A percentile compares a stretch with the other conserved stretches of the same genome.
phyloP scores from a whole-genome alignment of 2,329 filamentous ascomycete species.

The Emergomyces orientalis region DNA sequence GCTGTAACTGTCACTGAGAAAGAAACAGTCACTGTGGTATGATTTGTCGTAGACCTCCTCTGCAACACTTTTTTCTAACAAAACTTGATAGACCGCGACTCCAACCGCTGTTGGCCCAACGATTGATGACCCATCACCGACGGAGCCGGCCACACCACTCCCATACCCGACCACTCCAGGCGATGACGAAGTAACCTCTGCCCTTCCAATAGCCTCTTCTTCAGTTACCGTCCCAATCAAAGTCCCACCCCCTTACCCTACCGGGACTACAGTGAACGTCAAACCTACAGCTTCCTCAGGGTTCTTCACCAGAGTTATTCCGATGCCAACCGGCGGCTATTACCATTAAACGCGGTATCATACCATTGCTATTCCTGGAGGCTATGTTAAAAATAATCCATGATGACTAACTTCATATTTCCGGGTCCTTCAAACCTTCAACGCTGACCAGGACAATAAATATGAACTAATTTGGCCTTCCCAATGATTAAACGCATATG shows the following conservation, averaged over 20 bases:
- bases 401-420: not conserved
- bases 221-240: not conserved
- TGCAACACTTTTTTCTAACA: constrained; percentile 1
- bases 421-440: not conserved
- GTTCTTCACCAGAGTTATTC: not conserved
- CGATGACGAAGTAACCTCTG: not conserved
- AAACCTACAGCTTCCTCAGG: not conserved
- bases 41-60: not conserved
- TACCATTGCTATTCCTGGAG: not conserved
- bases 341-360: not conserved
- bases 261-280: not conserved
- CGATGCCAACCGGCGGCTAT: not conserved
- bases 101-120: not conserved
- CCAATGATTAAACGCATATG: not conserved
- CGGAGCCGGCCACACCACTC: not conserved
- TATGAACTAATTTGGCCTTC: not conserved
- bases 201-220: not conserved
- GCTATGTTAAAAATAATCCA: not conserved
- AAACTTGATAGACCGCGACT: constrained; percentile 1
- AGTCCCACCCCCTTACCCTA: not conserved
- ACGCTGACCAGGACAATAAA: not conserved
- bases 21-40: constrained; percentile 27
- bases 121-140: not conserved
- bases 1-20: constrained; percentile 29
- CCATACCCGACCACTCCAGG: not conserved